Evolutionary conservation across 75 land plant genomes (phyloP).

Genomic region (Pinus albicaulis): DNA sequence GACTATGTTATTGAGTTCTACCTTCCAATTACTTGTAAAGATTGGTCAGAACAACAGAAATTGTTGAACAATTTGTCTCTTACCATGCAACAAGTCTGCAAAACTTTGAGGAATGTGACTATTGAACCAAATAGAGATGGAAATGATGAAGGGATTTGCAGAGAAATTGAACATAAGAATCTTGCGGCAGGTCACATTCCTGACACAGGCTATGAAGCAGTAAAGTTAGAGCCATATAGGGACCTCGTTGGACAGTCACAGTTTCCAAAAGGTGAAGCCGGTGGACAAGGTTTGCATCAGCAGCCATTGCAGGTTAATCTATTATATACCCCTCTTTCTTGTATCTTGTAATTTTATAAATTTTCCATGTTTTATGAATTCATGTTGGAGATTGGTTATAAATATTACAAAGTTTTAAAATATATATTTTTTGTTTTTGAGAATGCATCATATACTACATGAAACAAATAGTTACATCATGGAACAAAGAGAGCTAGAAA

Average conservation of each 20-base stretch:
- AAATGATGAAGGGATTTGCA: conserved; percentile 12
- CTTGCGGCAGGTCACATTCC: neutral
- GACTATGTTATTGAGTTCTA: conserved; percentile 24
- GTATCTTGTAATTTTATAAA: neutral
- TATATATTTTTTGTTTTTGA: neutral
- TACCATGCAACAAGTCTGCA: conserved; percentile 22
- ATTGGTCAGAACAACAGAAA: conserved; percentile 5
- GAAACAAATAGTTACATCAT: no score
- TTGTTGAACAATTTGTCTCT: conserved; percentile 17
- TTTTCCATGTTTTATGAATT: neutral
- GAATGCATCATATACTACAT: neutral
- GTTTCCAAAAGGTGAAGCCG: neutral
- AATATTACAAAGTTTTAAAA: no score
- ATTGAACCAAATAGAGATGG: conserved; percentile 12
- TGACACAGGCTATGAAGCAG: conserved; percentile 4
- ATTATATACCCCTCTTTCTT: neutral
- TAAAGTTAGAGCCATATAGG: neutral
- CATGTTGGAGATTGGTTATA: neutral
- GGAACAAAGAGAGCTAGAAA: no score
- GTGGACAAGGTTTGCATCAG: neutral
- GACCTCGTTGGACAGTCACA: neutral
- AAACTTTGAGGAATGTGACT: conserved; percentile 20
- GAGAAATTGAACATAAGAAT: neutral
- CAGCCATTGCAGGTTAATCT: conserved; percentile 1
- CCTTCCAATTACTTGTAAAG: conserved; percentile 14